These are phyloP conservation scores for Stagonosporopsis chrysanthemi DNA, from an alignment of 2,329 filamentous ascomycete genomes.

Conservation along the genomic window DNA sequence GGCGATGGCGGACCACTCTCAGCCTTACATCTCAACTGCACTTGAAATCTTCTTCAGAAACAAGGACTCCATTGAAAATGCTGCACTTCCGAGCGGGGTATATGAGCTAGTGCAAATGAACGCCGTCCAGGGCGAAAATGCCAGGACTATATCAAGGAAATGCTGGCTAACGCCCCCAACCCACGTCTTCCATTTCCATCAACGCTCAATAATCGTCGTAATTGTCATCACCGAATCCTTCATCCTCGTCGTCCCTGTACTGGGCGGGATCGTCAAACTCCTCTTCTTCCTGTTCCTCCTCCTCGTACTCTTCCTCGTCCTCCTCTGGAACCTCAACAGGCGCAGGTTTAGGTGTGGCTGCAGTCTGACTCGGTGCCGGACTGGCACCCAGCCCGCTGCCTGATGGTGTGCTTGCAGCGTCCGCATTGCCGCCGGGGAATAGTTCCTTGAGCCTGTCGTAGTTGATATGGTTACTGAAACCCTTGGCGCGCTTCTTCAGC, in stretches of 20 bases:
- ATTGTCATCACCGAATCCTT: conserved; percentile 52
- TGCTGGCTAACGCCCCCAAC: neutral
- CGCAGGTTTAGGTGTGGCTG: conserved; percentile 14
- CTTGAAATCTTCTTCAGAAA: neutral
- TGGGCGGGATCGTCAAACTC: conserved; percentile 51
- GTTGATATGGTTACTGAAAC: conserved; percentile 56
- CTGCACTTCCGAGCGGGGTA: conserved; percentile 24
- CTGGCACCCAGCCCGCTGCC: conserved; percentile 34
- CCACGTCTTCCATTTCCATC: neutral
- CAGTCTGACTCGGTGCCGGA: conserved; percentile 23
- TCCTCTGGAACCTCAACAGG: conserved; percentile 7
- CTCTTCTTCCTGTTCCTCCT: conserved; percentile 48
- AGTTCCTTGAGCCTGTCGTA: conserved; percentile 56
- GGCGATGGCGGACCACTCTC: neutral
- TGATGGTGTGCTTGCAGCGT: conserved; percentile 23
- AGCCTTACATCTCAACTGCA: conserved; percentile 3
- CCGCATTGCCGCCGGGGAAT: conserved; percentile 39
- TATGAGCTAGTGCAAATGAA: conserved; percentile 14
- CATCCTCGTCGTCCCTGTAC: conserved; percentile 53
- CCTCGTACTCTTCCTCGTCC: conserved; percentile 35
- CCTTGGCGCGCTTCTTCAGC: conserved; percentile 54
- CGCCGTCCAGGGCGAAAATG: conserved; percentile 10
- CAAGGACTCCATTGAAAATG: conserved; percentile 21
- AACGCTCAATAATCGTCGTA: conserved; percentile 31
- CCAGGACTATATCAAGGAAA: conserved; percentile 3